Conservation (phyloP, 176 grass and related monocot species). For the Chloris gayana region DNA sequence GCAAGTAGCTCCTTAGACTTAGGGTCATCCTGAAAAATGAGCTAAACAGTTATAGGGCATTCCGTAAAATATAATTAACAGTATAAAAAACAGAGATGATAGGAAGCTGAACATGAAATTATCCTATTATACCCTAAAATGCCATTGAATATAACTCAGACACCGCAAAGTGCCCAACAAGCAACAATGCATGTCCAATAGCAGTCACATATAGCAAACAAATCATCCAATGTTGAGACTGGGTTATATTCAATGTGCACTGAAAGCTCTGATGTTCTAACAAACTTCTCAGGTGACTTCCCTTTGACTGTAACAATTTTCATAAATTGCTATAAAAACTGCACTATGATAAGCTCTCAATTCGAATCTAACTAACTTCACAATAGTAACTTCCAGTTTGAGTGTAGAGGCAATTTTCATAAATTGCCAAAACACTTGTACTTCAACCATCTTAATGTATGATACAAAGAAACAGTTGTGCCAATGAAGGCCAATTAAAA, state of each 20-base stretch:
- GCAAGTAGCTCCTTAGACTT: slow-evolving; percentile 55
- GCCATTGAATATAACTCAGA: too few species aligned
- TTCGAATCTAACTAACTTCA: background rate
- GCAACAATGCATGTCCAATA: background rate
- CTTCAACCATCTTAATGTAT: background rate
- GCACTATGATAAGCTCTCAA: background rate
- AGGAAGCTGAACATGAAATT: background rate
- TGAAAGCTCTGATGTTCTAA: background rate
- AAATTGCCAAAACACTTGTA: slow-evolving; percentile 3
- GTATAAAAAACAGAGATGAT: background rate
- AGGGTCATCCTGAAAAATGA: slow-evolving; percentile 55
- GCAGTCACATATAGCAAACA: background rate
- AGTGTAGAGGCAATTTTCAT: background rate
- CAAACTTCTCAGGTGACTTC: slow-evolving; percentile 5
- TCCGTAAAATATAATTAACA: slow-evolving; percentile 8
- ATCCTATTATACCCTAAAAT: background rate
- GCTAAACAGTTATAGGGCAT: background rate
- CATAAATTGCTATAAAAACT: background rate
- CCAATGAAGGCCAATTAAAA: too few species aligned
- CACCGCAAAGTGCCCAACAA: background rate
- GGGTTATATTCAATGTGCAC: background rate
- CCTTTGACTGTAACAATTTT: background rate
- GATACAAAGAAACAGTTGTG: too few species aligned
- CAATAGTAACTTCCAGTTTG: background rate
- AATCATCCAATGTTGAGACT: slow-evolving; percentile 5